A percentile compares a stretch with the other conserved stretches of the same genome.
phyloP scores from a whole-genome alignment of 352 stramenopile genomes.

The Phytophthora tentaculata region DNA sequence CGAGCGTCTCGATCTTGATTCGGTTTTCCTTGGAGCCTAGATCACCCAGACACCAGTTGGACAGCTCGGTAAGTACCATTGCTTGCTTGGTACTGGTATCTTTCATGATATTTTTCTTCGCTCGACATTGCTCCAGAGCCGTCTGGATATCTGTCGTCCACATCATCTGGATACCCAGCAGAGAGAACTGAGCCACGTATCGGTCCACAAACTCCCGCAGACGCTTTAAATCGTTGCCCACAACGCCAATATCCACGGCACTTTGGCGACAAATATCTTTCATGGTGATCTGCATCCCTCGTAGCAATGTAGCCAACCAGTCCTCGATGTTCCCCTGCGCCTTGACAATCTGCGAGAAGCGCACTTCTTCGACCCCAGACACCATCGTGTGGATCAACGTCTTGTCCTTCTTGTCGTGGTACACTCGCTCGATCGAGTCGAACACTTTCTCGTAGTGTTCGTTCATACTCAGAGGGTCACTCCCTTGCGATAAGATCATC shows the following conservation, averaged over 20 bases:
- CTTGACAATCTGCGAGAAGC: slow-evolving; percentile 95
- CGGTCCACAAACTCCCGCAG: slow-evolving; percentile 95
- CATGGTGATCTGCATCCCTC: slow-evolving; percentile 96
- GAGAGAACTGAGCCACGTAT: slow-evolving; percentile 95
- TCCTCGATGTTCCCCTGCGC: slow-evolving; percentile 99
- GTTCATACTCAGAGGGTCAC: slow-evolving; percentile 98
- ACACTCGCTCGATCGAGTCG: slow-evolving; percentile 98
- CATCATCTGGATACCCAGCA: slow-evolving; percentile 97
- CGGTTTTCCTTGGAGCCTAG: slow-evolving; percentile 96
- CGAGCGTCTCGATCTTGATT: slow-evolving; percentile 98
- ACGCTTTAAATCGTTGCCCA: slow-evolving; percentile 92
- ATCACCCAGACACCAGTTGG: slow-evolving; percentile 97
- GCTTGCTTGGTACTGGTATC: slow-evolving; percentile 96
- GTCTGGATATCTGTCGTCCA: slow-evolving; percentile 97
- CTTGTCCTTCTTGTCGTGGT: slow-evolving; percentile 99
- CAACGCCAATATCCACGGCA: slow-evolving; percentile 91
- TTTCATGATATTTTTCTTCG: slow-evolving; percentile 98
- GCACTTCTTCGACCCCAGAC: slow-evolving; percentile 94
- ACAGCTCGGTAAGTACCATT: slow-evolving; percentile 94
- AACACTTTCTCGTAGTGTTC: slow-evolving; percentile 99
- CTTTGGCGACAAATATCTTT: slow-evolving; percentile 97
- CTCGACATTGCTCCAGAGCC: slow-evolving; percentile 94
- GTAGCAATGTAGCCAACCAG: slow-evolving; percentile 96
- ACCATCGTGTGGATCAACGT: slow-evolving; percentile 95
- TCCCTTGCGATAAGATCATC: slow-evolving; percentile 97